Percentiles rank a stretch among this genome's conserved stretches.
These are phyloP conservation scores for Diaporthe helianthi DNA, from an alignment of 2,329 filamentous ascomycete genomes.

Conservation along the genomic window DNA sequence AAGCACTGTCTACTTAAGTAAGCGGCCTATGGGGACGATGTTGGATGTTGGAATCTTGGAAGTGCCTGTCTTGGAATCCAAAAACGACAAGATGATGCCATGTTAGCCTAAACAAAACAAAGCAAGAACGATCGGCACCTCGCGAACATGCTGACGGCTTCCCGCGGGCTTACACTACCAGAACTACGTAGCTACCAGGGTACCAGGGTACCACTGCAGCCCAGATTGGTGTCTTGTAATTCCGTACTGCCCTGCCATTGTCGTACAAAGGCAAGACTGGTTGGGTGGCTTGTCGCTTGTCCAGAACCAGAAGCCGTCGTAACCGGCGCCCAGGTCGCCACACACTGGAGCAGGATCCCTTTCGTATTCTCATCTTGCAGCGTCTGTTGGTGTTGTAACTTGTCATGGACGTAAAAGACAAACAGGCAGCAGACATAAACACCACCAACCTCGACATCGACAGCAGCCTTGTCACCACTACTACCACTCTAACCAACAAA, in stretches of 20 bases:
- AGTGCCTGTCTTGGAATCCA: not conserved
- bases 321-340: conserved; percentile 11
- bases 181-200: not conserved
- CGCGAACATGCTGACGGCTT: not conserved
- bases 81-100: conserved; percentile 13
- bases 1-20: not conserved
- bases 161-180: not conserved
- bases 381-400: not conserved
- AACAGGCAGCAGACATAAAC: not conserved
- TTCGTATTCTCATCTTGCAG: not conserved
- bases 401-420: not conserved
- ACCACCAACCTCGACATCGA: not conserved
- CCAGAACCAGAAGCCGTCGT: not conserved
- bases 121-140: not conserved
- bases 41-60: conserved; percentile 11
- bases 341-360: not conserved
- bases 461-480: not conserved
- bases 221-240: not conserved
- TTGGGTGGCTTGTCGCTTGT: not conserved
- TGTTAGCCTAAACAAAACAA: not conserved
- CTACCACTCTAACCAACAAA: not conserved
- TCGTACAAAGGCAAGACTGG: not conserved
- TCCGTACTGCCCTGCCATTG: not conserved
- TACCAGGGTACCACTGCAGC: too few species aligned
- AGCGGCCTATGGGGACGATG: not conserved